These are phyloP conservation scores for Musa acuminata DNA, from an alignment of 176 grass and related monocot genomes.

Conservation along the genomic window DNA sequence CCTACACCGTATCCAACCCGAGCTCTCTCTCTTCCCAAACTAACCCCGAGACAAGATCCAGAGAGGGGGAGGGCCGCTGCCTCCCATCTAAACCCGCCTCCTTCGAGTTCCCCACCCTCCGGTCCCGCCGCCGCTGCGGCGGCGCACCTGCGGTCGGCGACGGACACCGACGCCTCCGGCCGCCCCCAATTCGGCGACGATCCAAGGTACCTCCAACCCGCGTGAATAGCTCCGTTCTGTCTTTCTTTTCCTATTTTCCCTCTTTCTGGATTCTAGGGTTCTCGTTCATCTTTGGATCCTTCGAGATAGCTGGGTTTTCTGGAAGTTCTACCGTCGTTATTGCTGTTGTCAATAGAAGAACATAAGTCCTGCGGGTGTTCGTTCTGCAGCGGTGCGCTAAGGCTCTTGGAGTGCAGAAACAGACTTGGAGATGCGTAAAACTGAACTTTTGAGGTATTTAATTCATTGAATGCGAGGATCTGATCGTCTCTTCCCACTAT, in stretches of 20 bases:
- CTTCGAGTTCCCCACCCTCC: background rate
- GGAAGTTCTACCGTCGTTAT: background rate
- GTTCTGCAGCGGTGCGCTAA: background rate
- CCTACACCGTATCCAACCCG: background rate
- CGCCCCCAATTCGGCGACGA: background rate
- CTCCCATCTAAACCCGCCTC: background rate
- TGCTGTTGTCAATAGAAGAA: background rate
- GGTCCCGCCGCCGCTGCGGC: background rate
- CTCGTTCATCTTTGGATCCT: background rate
- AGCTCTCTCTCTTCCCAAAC: conserved; percentile 7
- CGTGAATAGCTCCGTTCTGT: background rate
- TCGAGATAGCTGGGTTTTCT: background rate
- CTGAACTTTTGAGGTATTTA: background rate
- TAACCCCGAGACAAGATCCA: conserved; percentile 8
- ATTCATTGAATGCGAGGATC: background rate
- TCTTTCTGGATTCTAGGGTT: conserved; percentile 1
- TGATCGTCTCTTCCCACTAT: background rate
- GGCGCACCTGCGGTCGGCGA: background rate
- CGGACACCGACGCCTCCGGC: background rate
- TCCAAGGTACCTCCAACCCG: background rate
- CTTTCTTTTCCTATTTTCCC: background rate
- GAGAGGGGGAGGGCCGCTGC: background rate
- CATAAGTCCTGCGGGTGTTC: background rate
- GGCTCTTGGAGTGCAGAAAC: background rate
- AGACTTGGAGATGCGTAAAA: background rate